Conservation (phyloP, 148 eudicot species). For the Rhododendron kiyosumense region DNA sequence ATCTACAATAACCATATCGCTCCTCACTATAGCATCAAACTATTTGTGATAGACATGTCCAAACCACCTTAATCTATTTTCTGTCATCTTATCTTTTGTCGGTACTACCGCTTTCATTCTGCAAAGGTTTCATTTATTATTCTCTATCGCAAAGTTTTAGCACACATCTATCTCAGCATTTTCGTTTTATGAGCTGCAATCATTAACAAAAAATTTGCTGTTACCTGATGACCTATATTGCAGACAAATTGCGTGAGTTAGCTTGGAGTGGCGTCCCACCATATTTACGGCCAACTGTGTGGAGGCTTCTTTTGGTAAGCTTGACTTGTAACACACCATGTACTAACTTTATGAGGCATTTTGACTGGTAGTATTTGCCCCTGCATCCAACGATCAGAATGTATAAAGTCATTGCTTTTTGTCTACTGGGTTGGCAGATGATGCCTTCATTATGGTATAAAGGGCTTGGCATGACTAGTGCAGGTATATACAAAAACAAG, state of each 20-base stretch:
- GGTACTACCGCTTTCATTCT: background rate
- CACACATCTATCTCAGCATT: background rate
- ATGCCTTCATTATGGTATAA: background rate
- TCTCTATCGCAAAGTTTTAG: background rate
- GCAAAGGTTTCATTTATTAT: background rate
- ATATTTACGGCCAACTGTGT: conserved; percentile 79
- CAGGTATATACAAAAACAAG: background rate
- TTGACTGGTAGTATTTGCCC: background rate
- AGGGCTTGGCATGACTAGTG: background rate
- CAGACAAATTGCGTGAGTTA: conserved; percentile 81
- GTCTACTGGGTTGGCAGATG: background rate
- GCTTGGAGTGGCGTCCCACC: conserved; percentile 97
- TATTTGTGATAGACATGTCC: background rate
- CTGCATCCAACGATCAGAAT: background rate
- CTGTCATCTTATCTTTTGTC: background rate
- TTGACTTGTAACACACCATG: background rate
- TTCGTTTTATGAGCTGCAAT: background rate
- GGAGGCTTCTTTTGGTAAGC: conserved; percentile 95
- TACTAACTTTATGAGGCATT: background rate
- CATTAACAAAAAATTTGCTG: background rate
- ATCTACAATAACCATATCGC: background rate
- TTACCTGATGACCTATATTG: conserved; percentile 12
- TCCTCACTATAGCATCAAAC: background rate
- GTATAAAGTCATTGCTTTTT: background rate
- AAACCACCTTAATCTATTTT: background rate